Evolutionary conservation across 2,329 filamentous ascomycete genomes (phyloP), one percentile per base, ranked within the genome.

Genomic region (Nigrospora oryzae): DNA sequence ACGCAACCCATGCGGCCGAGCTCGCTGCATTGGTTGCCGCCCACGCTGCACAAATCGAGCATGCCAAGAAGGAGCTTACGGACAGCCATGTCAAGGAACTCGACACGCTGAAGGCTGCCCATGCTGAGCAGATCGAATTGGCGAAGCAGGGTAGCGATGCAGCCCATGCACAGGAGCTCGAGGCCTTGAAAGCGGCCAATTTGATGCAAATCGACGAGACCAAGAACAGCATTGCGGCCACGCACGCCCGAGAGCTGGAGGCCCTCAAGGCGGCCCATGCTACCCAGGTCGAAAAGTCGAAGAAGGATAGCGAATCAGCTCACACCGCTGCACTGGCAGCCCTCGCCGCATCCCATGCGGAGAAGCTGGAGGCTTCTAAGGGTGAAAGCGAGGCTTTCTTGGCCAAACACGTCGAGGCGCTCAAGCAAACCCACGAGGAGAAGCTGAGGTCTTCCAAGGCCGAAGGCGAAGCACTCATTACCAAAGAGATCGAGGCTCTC

Each of bases 361-460:
- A 53, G 33, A 47, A 61, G 36, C 43, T 61, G 7, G 51, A 56
- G n/a, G 52, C 52, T 11, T 43, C 52, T 33, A 59, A 58, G 45
- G 50, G 54, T 28, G 55, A 57, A 8, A 49, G 49, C n/a, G 57
- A 59, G 34, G 53, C 55, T 11, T 49, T 36, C n/a, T 30, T 43
- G 5, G 36, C 40, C 11, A 28, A 28, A 28, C 35, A 42, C 12
- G 32, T 43, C 14, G 40, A 28, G 28, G 23, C 33, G 3, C 28
- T 46, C 40, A 46, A 46, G 36, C 14, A 17, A 8, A 7, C 40
- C 8, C 45, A 46, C 23, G 39, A 35, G 12, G 28, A 40, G 14
- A n/a, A 49, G 32, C 38, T 49, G 11, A 28, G 28, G 14, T 15
- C 44, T 31, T 46, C 46, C 19, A 45, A 36, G 32, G 44, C 44